Percentiles rank a stretch among this genome's conserved stretches.
phyloP scores from a whole-genome alignment of 2,329 filamentous ascomycete genomes.

The Diaporthe helianthi region DNA sequence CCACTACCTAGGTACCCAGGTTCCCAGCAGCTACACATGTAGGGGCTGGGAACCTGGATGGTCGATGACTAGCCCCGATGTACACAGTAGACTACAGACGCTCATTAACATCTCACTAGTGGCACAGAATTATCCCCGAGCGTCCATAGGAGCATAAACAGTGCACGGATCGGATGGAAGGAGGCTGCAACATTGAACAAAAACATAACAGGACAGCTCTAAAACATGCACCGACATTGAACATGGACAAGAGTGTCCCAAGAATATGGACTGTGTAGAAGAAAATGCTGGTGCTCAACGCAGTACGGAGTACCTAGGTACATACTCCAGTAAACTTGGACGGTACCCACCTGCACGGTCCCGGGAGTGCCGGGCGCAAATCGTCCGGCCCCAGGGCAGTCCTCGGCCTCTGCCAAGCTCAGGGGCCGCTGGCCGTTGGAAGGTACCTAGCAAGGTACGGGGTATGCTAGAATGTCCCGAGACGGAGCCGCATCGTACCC shows the following conservation, averaged over 20 bases:
- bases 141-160: not conserved
- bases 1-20: not conserved
- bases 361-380: not conserved
- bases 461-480: conserved; percentile 22
- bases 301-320: too few species aligned
- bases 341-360: not conserved
- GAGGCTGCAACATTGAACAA: too few species aligned
- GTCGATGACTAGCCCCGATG: too few species aligned
- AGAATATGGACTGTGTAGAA: not conserved
- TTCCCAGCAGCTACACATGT: not conserved
- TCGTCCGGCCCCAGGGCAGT: not conserved
- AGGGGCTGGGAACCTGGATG: not conserved
- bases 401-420: conserved; percentile 20
- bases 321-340: too few species aligned
- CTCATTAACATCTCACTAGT: too few species aligned
- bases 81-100: too few species aligned
- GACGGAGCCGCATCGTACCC: conserved; percentile 28
- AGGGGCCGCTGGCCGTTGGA: conserved; percentile 10
- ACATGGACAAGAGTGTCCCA: not conserved
- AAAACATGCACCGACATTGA: too few species aligned
- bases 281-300: not conserved
- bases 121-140: not conserved
- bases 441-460: too few species aligned
- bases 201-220: too few species aligned
- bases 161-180: not conserved